A percentile compares a stretch with the other conserved stretches of the same genome.
Conservation (phyloP, 2,329 filamentous ascomycete genomes). For the Penicillium sp. region DNA sequence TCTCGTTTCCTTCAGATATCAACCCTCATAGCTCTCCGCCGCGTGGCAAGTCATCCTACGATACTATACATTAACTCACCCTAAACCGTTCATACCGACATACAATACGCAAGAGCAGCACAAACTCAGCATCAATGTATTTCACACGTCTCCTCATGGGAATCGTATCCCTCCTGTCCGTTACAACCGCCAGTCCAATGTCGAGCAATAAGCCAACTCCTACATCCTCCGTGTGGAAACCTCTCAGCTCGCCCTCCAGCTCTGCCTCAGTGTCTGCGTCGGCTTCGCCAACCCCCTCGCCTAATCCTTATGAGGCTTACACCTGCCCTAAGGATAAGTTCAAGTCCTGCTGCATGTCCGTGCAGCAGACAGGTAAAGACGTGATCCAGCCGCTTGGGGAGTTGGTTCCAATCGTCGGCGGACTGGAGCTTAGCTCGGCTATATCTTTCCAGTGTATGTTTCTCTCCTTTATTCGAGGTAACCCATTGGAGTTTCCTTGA, state of each 20-base stretch:
- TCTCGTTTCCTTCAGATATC: neutral
- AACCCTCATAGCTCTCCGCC: neutral
- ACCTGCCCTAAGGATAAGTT: constrained; percentile 24
- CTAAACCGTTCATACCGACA: neutral
- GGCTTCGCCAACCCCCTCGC: constrained; percentile 7
- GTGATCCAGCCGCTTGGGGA: constrained; percentile 19
- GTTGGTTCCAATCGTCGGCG: constrained; percentile 22
- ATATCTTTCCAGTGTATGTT: constrained; percentile 30
- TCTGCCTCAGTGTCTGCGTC: constrained; percentile 4
- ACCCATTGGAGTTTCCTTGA: neutral
- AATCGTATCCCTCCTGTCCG: constrained; percentile 11
- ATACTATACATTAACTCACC: neutral
- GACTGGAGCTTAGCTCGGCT: constrained; percentile 21
- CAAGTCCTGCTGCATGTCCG: constrained; percentile 29
- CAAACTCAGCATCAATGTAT: constrained; percentile 9
- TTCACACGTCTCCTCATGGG: constrained; percentile 10
- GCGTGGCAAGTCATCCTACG: neutral
- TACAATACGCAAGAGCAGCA: neutral
- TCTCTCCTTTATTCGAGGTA: neutral
- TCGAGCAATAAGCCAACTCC: constrained; percentile 1
- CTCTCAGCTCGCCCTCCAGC: constrained; percentile 3
- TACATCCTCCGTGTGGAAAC: neutral
- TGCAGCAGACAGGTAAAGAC: constrained; percentile 16
- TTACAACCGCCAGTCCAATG: constrained; percentile 15
- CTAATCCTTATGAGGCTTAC: constrained; percentile 13